A percentile compares a stretch with the other conserved stretches of the same genome.
phyloP scores from a whole-genome alignment of 176 grass and related monocot species.

The Stipa capillata region DNA sequence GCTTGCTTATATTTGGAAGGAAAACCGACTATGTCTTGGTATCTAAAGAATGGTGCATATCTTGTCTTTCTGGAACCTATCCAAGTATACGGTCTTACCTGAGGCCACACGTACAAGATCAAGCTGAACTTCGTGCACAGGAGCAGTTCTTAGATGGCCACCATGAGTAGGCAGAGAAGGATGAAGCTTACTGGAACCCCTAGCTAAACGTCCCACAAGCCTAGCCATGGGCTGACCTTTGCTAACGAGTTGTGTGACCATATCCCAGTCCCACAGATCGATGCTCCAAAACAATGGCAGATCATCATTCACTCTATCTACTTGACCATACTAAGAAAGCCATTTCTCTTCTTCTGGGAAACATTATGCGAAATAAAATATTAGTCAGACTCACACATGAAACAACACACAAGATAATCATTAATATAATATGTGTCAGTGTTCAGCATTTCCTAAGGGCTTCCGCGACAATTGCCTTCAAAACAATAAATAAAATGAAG shows the following conservation, averaged over 20 bases:
- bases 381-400: background rate
- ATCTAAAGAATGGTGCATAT: background rate
- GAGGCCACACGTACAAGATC: constrained; percentile 78
- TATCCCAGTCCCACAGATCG: constrained; percentile 86
- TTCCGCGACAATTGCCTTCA: background rate
- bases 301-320: constrained; percentile 44
- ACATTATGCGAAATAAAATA: constrained; percentile 34
- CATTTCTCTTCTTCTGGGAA: constrained; percentile 74
- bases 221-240: constrained; percentile 37
- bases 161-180: constrained; percentile 72
- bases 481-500: constrained; percentile 2
- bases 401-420: background rate
- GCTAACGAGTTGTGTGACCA: constrained; percentile 32
- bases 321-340: constrained; percentile 84
- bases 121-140: constrained; percentile 61
- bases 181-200: constrained; percentile 62
- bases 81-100: constrained; percentile 36
- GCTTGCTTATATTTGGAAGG: background rate
- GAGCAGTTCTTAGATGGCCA: constrained; percentile 54
- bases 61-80: background rate
- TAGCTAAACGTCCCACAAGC: constrained; percentile 61
- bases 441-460: background rate
- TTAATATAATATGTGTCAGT: background rate
- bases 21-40: background rate
- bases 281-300: constrained; percentile 21